Evolutionary conservation across 2,329 filamentous ascomycete species (phyloP).

Genomic region (Magnaporthiopsis incrustans): DNA sequence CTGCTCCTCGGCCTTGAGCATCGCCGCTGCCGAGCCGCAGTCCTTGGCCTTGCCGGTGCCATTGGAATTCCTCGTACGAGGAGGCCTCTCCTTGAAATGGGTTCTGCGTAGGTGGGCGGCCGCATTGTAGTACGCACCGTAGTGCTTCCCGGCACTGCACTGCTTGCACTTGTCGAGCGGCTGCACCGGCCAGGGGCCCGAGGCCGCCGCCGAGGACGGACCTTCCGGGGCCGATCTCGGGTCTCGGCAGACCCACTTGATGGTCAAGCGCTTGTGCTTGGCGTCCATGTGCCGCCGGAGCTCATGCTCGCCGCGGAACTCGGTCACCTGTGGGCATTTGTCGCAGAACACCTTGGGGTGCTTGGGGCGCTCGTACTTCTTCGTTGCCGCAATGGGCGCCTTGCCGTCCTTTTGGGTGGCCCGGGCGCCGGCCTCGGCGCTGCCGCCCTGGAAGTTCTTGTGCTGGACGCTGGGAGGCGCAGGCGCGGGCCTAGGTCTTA

Average conservation of each 20-base stretch:
- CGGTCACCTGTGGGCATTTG: conserved; percentile 62
- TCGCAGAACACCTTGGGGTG: conserved; percentile 65
- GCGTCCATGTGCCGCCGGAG: conserved; percentile 57
- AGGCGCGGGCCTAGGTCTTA: conserved; percentile 36
- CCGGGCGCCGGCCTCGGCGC: conserved; percentile 12
- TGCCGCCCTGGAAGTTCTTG: conserved; percentile 18
- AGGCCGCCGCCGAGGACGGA: conserved; percentile 25
- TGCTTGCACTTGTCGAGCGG: conserved; percentile 77
- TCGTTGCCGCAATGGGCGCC: conserved; percentile 31
- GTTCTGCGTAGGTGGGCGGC: conserved; percentile 81
- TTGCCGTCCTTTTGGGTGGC: conserved; percentile 30
- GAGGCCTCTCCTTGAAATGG: conserved; percentile 67
- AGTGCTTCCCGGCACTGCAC: conserved; percentile 68
- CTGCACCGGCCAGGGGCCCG: conserved; percentile 39
- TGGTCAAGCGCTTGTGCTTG: conserved; percentile 52
- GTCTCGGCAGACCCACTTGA: conserved; percentile 52
- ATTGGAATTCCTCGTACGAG: conserved; percentile 29
- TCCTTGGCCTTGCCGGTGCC: conserved; percentile 14
- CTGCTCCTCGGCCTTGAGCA: conserved; percentile 20
- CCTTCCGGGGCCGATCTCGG: conserved; percentile 24
- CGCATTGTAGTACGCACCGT: conserved; percentile 91
- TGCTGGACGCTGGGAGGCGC: conserved; percentile 10
- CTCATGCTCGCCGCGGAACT: conserved; percentile 83
- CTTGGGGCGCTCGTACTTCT: conserved; percentile 51
- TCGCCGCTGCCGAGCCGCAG: not conserved